Percentiles rank a stretch among this genome's conserved stretches.
Evolutionary conservation across 1,284 basidiomycete species (phyloP).

Genomic region (Pisolithus thermaeus): DNA sequence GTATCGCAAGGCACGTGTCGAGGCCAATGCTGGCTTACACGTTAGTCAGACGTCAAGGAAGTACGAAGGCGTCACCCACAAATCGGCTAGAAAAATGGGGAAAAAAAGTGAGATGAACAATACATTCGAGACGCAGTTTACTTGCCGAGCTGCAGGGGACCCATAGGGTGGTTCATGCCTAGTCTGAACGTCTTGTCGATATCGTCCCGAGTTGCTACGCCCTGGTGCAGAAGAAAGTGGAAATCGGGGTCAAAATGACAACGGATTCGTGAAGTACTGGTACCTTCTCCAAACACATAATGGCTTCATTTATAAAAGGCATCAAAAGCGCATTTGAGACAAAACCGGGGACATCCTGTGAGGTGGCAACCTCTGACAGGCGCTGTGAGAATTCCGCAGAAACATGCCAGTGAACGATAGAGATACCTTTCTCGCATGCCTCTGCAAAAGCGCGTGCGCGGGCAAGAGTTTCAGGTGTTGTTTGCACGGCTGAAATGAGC

Average conservation of each 20-base stretch:
- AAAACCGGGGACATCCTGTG: constrained; percentile 89
- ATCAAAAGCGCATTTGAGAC: constrained; percentile 84
- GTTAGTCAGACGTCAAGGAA: constrained; percentile 7
- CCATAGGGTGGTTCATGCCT: constrained; percentile 97
- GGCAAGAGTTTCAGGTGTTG: constrained; percentile 68
- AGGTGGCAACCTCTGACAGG: constrained; percentile 73
- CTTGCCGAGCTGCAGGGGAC: constrained; percentile 76
- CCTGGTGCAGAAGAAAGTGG: constrained; percentile 36
- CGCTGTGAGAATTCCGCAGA: not conserved
- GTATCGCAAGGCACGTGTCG: constrained; percentile 87
- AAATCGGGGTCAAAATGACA: not conserved
- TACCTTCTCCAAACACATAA: constrained; percentile 87
- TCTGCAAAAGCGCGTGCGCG: constrained; percentile 79
- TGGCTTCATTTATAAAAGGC: constrained; percentile 92
- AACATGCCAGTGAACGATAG: not conserved
- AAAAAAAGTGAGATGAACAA: not conserved
- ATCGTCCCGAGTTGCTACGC: constrained; percentile 87
- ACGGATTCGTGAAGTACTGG: too few species aligned
- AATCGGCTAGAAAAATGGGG: constrained; percentile 52
- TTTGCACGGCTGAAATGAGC: constrained; percentile 90
- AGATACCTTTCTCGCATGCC: constrained; percentile 83
- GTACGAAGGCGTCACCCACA: constrained; percentile 44
- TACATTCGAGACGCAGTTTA: not conserved
- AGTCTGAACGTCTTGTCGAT: constrained; percentile 92
- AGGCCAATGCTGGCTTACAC: constrained; percentile 71